Conservation (phyloP, 2,329 filamentous ascomycete species). For the Stagonosporopsis tanaceti region DNA sequence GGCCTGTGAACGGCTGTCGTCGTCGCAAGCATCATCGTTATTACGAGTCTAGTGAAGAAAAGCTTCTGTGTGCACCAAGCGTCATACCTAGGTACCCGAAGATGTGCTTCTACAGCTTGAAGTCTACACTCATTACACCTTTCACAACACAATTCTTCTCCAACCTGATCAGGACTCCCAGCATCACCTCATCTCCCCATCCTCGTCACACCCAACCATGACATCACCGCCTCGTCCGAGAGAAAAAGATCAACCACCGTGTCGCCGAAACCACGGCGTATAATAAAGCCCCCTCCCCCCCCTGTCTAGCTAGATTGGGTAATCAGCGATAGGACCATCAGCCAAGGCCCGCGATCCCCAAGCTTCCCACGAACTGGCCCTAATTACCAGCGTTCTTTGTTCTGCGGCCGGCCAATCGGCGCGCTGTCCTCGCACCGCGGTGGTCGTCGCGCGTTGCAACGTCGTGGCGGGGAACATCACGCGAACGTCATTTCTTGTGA, state of each 20-base stretch:
- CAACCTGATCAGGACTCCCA: too few species aligned
- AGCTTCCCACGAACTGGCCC: neutral
- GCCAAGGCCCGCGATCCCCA: neutral
- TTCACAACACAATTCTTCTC: too few species aligned
- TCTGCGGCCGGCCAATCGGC: neutral
- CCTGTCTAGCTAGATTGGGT: neutral
- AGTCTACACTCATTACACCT: too few species aligned
- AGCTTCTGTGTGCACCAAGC: neutral
- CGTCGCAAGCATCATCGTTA: neutral
- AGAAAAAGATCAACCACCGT: neutral
- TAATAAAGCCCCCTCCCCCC: neutral
- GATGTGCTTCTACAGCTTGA: neutral
- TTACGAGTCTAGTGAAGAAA: neutral
- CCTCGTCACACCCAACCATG: neutral
- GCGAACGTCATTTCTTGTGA: conserved; percentile 9
- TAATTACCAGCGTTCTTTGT: neutral
- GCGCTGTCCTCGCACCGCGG: neutral
- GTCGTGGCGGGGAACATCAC: neutral
- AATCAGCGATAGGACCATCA: conserved; percentile 4
- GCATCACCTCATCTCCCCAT: neutral
- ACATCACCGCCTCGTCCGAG: neutral
- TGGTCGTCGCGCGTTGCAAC: neutral
- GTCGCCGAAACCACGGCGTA: conserved; percentile 4
- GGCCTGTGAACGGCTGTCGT: too few species aligned
- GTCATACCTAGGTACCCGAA: neutral